phyloP scores from a whole-genome alignment of 768 basidiomycete species.

The Cyathus striatus region DNA sequence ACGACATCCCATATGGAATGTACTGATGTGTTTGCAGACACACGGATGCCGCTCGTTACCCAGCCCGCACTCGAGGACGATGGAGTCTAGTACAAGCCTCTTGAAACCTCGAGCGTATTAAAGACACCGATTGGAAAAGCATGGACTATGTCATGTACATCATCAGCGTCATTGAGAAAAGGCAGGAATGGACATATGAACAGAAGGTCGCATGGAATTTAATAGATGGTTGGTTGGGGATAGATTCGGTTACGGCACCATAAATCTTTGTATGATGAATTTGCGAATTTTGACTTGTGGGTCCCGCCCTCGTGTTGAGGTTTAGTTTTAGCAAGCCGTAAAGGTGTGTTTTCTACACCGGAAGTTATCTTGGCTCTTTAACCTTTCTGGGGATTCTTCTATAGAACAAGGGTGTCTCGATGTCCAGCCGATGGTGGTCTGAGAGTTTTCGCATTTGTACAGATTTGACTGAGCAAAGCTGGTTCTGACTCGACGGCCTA shows the following conservation, averaged over 20 bases:
- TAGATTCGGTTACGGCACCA: background rate
- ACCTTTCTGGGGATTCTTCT: too few relatives aligned
- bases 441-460: too few relatives aligned
- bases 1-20: conserved; percentile 70
- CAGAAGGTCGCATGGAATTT: conserved; percentile 53
- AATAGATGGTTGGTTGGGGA: conserved; percentile 54
- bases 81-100: conserved; percentile 64
- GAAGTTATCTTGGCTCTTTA: too few relatives aligned
- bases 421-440: too few relatives aligned
- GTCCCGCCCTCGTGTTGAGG: too few relatives aligned
- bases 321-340: too few relatives aligned
- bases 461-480: too few relatives aligned
- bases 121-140: conserved; percentile 51
- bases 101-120: conserved; percentile 67
- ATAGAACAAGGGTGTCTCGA: too few relatives aligned
- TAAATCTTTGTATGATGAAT: background rate
- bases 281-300: too few relatives aligned
- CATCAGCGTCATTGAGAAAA: conserved; percentile 56
- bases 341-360: too few relatives aligned
- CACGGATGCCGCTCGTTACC: conserved; percentile 70
- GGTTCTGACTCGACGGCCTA: too few relatives aligned
- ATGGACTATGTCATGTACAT: conserved; percentile 56
- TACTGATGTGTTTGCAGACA: conserved; percentile 65
- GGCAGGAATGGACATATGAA: conserved; percentile 61
- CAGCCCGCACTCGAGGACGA: conserved; percentile 56